A percentile compares a stretch with the other conserved stretches of the same genome.
Evolutionary conservation across 192 early-diverging fungal species (phyloP).

Genomic region (Linnemannia elongata): DNA sequence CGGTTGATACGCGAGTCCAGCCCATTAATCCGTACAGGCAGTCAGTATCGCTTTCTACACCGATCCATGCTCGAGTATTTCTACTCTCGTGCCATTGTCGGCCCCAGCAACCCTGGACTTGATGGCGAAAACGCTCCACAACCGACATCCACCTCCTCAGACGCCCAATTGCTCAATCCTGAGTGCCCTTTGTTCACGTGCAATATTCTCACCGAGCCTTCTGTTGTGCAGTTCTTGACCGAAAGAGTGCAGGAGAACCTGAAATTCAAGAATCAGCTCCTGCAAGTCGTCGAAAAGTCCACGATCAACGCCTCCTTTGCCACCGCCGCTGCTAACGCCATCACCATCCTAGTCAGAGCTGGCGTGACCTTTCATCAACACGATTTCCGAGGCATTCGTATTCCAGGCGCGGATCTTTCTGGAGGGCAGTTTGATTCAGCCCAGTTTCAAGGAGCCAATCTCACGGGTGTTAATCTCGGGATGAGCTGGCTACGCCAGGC

Average conservation of each 20-base stretch:
- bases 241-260: background rate
- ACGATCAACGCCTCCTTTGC: background rate
- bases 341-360: background rate
- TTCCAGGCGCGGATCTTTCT: background rate
- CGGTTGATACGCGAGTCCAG: too few relatives aligned
- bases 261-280: background rate
- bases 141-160: too few relatives aligned
- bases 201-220: background rate
- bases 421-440: background rate
- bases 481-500: background rate
- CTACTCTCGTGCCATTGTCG: background rate
- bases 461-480: background rate
- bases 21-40: too few relatives aligned
- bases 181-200: background rate
- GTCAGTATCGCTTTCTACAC: too few relatives aligned
- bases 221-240: background rate
- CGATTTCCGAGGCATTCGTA: background rate
- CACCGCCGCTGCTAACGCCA: background rate
- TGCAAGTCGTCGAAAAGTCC: background rate
- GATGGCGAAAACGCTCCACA: background rate
- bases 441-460: background rate
- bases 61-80: background rate
- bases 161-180: background rate
- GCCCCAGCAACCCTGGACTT: background rate
- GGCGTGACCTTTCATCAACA: background rate